Conservation (phyloP, 2,329 filamentous ascomycete species). For the Dactylonectria estremocensis region DNA sequence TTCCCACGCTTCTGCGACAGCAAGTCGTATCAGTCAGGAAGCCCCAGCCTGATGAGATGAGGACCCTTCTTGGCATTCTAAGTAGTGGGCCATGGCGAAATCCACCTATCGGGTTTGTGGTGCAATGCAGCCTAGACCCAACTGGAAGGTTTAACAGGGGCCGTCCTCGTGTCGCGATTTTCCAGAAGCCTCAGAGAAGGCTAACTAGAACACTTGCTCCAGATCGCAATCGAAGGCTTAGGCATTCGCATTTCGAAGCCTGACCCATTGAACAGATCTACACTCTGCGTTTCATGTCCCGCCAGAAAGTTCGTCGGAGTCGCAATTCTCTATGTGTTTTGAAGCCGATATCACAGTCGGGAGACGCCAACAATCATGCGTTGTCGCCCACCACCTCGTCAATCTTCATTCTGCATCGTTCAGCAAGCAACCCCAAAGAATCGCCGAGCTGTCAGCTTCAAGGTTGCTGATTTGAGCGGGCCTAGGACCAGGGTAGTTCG, state of each 20-base stretch:
- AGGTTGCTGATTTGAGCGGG: slow-evolving; percentile 28
- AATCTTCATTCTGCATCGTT: slow-evolving; percentile 39
- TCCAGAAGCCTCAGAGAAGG: slow-evolving; percentile 48
- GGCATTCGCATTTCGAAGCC: slow-evolving; percentile 15
- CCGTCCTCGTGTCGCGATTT: slow-evolving; percentile 35
- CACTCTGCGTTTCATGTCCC: not conserved
- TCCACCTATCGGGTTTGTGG: slow-evolving; percentile 48
- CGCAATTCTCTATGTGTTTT: not conserved
- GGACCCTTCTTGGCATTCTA: slow-evolving; percentile 44
- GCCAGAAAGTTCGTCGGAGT: not conserved
- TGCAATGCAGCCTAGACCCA: slow-evolving; percentile 28
- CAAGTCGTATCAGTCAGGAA: slow-evolving; percentile 29
- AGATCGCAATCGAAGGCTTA: slow-evolving; percentile 34
- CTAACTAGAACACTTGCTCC: slow-evolving; percentile 16
- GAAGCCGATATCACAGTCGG: not conserved
- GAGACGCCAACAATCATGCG: not conserved
- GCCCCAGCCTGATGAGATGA: slow-evolving; percentile 40
- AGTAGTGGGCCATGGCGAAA: slow-evolving; percentile 36
- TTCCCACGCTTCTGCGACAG: slow-evolving; percentile 25
- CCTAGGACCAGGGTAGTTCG: slow-evolving; percentile 29
- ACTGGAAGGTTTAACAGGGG: slow-evolving; percentile 31
- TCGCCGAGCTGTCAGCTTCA: slow-evolving; percentile 39
- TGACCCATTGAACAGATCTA: not conserved
- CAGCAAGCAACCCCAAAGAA: slow-evolving; percentile 40
- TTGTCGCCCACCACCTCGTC: slow-evolving; percentile 26